phyloP scores from a whole-genome alignment of 805 yeast species.

The Groenewaldozyma salmanticensis region DNA sequence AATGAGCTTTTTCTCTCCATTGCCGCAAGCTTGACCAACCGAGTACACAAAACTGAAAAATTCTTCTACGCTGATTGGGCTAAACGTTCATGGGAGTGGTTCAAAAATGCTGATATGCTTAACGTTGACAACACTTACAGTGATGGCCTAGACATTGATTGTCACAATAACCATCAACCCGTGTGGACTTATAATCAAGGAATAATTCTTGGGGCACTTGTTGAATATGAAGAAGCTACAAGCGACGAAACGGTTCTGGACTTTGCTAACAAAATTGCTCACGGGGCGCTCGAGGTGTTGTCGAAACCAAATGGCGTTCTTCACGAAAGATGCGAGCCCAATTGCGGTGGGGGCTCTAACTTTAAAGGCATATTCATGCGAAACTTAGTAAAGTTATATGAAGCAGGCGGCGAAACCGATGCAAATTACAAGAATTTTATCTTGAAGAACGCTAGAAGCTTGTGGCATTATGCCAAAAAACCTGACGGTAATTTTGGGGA shows the following conservation, averaged over 20 bases:
- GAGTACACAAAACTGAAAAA: constrained; percentile 3
- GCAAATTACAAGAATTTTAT: neutral
- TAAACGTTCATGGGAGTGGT: constrained; percentile 8
- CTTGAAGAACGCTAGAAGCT: neutral
- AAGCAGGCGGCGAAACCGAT: neutral
- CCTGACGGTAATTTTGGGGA: neutral
- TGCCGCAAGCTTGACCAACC: constrained; percentile 10
- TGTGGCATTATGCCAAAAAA: neutral
- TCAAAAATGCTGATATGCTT: constrained; percentile 4
- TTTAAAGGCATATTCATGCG: neutral
- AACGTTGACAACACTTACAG: constrained; percentile 6
- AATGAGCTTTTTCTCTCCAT: constrained; percentile 11
- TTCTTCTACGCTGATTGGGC: constrained; percentile 11
- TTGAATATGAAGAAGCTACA: constrained; percentile 7
- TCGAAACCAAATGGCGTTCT: neutral
- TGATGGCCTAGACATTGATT: constrained; percentile 8
- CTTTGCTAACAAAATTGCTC: constrained; percentile 6
- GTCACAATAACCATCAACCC: constrained; percentile 6
- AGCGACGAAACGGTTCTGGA: constrained; percentile 1
- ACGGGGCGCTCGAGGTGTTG: constrained; percentile 3
- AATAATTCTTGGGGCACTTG: constrained; percentile 11
- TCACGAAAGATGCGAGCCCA: neutral
- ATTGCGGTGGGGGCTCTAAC: neutral
- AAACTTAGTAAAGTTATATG: neutral
- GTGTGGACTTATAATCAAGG: constrained; percentile 14